Percentiles rank a stretch among this genome's conserved stretches.
These are phyloP conservation scores for Theobroma cacao DNA, from an alignment of 345 rosid species.

Conservation along the genomic window DNA sequence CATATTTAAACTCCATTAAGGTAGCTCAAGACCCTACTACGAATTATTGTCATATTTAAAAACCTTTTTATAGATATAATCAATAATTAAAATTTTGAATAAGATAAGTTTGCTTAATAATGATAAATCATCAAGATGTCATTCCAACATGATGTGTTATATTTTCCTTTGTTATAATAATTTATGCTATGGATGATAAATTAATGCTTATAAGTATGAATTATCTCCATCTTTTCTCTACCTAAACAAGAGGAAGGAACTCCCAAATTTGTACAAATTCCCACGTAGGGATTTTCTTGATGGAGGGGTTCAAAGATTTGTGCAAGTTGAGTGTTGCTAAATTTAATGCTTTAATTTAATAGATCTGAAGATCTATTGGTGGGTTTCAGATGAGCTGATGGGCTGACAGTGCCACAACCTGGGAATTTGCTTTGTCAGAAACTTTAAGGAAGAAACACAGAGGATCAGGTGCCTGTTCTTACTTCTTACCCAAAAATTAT, in stretches of 20 bases:
- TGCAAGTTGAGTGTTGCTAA: not conserved
- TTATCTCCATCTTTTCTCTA: not conserved
- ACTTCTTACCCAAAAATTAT: not conserved
- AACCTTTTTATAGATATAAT: no score
- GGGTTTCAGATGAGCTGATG: slow-evolving; percentile 15
- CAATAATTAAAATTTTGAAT: not conserved
- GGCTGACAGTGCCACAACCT: slow-evolving; percentile 9
- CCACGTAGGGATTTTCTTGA: not conserved
- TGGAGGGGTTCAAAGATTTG: not conserved
- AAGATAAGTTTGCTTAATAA: not conserved
- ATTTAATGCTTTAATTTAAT: not conserved
- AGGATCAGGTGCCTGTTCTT: slow-evolving; percentile 2
- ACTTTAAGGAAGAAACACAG: not conserved
- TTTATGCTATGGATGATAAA: not conserved
- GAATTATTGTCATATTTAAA: no score
- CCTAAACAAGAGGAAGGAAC: not conserved
- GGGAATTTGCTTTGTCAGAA: slow-evolving; percentile 29
- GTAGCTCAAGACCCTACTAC: not conserved
- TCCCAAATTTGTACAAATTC: not conserved
- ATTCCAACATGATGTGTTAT: not conserved
- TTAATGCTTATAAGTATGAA: no score
- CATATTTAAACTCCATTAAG: not conserved
- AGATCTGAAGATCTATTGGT: not conserved
- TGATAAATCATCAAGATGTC: not conserved
- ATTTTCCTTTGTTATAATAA: not conserved